Conservation (phyloP, 2,329 filamentous ascomycete species). For the Alternaria postmessia region DNA sequence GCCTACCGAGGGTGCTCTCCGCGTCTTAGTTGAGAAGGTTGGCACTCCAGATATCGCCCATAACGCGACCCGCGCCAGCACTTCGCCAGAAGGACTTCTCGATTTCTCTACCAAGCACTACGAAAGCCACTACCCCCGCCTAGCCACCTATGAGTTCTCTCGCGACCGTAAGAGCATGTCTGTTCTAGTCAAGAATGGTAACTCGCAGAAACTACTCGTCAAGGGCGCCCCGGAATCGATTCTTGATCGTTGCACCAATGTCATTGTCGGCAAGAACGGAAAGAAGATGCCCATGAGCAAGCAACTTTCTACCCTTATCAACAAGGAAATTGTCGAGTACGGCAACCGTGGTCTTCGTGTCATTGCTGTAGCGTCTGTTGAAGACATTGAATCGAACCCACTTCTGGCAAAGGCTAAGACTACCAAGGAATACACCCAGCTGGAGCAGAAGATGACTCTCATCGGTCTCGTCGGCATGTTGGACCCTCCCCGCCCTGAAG, state of each 20-base stretch:
- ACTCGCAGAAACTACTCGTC: constrained; percentile 82
- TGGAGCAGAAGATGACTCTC: constrained; percentile 94
- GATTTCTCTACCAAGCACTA: constrained; percentile 87
- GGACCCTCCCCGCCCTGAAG: constrained; percentile 93
- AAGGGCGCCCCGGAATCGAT: constrained; percentile 97
- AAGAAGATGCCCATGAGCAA: constrained; percentile 76
- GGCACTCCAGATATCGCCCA: constrained; percentile 75
- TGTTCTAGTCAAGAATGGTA: constrained; percentile 78
- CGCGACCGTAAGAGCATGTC: constrained; percentile 99
- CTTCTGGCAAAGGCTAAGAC: constrained; percentile 79
- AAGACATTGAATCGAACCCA: constrained; percentile 75
- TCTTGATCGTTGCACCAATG: constrained; percentile 87
- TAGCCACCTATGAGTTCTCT: constrained; percentile 96
- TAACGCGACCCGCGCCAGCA: constrained; percentile 61
- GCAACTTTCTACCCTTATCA: constrained; percentile 73
- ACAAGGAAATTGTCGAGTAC: constrained; percentile 85
- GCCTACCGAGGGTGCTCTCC: constrained; percentile 91
- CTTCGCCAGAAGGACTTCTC: constrained; percentile 67
- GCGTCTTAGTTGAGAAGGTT: constrained; percentile 92
- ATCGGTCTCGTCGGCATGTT: constrained; percentile 95
- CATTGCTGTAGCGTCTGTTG: constrained; percentile 87
- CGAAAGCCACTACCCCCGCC: constrained; percentile 74
- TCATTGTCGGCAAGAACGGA: constrained; percentile 78
- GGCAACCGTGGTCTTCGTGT: constrained; percentile 92
- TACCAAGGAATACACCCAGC: constrained; percentile 80